phyloP scores from a whole-genome alignment of 768 basidiomycete species.

The Lactarius tabidus region DNA sequence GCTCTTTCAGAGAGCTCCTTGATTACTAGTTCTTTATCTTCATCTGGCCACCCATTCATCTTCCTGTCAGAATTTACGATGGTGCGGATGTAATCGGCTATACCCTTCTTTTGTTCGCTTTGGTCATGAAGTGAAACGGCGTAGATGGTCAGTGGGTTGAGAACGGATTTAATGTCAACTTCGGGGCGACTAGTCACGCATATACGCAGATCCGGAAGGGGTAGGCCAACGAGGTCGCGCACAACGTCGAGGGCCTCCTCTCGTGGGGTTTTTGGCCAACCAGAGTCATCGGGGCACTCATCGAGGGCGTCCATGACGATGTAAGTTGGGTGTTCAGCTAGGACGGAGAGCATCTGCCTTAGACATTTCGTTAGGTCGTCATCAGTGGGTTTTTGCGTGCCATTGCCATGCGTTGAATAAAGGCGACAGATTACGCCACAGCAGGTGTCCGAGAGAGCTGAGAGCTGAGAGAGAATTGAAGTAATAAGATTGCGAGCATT shows the following conservation, averaged over 20 bases:
- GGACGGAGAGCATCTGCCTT: not conserved
- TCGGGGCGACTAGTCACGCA: not conserved
- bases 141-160: not conserved
- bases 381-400: not conserved
- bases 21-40: not conserved
- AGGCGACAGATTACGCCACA: not conserved
- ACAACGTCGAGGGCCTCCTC: not conserved
- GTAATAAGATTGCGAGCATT: no score
- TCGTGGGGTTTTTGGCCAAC: not conserved
- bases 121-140: not conserved
- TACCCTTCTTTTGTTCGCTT: not conserved
- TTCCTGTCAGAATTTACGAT: not conserved
- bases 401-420: not conserved
- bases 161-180: not conserved
- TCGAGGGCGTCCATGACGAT: no score
- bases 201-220: not conserved
- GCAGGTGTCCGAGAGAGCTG: no score
- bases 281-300: no score
- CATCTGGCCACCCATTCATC: not conserved
- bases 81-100: not conserved
- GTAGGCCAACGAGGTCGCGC: not conserved
- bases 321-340: not conserved
- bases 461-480: no score
- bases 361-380: not conserved
- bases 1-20: not conserved